These are phyloP conservation scores for Cinnamomum chago DNA, from an alignment of 164 flowering plant genomes.

Conservation along the genomic window DNA sequence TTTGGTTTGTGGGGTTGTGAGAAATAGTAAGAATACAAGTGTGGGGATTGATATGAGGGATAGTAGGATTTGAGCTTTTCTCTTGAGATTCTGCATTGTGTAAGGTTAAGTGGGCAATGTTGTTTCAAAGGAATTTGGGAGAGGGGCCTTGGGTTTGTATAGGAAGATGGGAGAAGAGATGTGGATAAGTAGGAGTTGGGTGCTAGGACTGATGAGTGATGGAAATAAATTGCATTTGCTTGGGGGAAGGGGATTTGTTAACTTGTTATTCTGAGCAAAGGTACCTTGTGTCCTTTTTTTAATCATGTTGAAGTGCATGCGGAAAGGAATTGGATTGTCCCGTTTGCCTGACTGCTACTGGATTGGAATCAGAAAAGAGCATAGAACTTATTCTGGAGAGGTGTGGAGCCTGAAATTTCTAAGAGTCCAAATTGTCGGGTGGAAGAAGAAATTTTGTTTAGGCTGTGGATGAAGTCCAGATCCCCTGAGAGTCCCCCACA, in stretches of 20 bases:
- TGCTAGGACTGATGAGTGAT: not conserved
- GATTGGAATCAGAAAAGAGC: too few relatives aligned
- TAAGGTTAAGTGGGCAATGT: not conserved
- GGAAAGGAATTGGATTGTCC: not conserved
- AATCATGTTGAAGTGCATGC: not conserved
- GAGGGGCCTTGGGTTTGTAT: not conserved
- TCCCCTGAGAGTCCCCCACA: too few relatives aligned
- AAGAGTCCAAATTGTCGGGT: too few relatives aligned
- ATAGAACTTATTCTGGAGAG: too few relatives aligned
- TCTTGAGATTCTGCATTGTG: constrained; percentile 11
- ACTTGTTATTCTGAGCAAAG: too few relatives aligned
- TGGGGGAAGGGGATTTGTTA: not conserved
- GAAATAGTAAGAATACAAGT: constrained; percentile 16
- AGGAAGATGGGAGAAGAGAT: not conserved
- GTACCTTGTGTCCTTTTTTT: not conserved
- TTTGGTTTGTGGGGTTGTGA: constrained; percentile 7
- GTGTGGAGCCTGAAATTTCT: too few relatives aligned
- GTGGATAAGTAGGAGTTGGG: not conserved
- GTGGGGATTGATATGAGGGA: constrained; percentile 9
- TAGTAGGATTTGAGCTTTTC: constrained; percentile 12
- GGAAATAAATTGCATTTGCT: not conserved
- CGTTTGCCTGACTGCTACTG: not conserved
- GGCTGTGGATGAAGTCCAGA: too few relatives aligned
- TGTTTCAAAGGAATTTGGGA: not conserved
- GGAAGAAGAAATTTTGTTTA: too few relatives aligned